These are phyloP conservation scores for Cyberlindnera xishuangbannaensis DNA, from an alignment of 805 yeast genomes.

Conservation along the genomic window DNA sequence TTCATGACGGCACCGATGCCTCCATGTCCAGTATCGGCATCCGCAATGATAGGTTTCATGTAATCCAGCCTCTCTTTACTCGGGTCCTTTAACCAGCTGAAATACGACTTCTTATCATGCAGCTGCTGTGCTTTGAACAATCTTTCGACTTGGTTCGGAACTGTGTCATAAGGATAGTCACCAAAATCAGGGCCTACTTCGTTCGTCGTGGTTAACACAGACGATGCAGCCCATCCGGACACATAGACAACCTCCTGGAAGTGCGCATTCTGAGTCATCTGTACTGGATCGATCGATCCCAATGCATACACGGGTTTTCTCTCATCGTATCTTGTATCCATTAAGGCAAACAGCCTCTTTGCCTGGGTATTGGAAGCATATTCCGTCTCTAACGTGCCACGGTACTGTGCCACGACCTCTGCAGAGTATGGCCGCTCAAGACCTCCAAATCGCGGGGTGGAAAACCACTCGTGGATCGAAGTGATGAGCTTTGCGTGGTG, in stretches of 20 bases:
- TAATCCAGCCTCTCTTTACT: constrained; percentile 36
- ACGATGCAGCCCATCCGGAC: constrained; percentile 59
- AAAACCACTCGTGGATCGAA: constrained; percentile 45
- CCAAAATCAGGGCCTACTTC: constrained; percentile 65
- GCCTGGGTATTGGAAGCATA: constrained; percentile 51
- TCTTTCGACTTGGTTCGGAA: constrained; percentile 61
- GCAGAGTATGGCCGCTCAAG: constrained; percentile 49
- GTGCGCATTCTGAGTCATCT: constrained; percentile 49
- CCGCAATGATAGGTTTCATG: constrained; percentile 57
- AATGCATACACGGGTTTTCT: constrained; percentile 48
- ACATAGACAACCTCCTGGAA: constrained; percentile 49
- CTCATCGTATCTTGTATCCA: constrained; percentile 35
- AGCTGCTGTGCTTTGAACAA: constrained; percentile 51
- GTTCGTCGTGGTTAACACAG: constrained; percentile 51
- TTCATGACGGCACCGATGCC: constrained; percentile 60
- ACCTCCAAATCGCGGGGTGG: constrained; percentile 38
- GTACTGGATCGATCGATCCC: constrained; percentile 60
- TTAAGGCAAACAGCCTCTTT: constrained; percentile 40
- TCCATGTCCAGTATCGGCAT: constrained; percentile 65
- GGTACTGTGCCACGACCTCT: constrained; percentile 43
- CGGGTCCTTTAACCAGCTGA: constrained; percentile 30
- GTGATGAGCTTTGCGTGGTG: constrained; percentile 26
- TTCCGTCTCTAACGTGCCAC: constrained; percentile 40
- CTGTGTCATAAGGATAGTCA: constrained; percentile 64
- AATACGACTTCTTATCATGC: constrained; percentile 48